Evolutionary conservation across 768 basidiomycete species (phyloP).

Genomic region (Panaeolus cyanescens): DNA sequence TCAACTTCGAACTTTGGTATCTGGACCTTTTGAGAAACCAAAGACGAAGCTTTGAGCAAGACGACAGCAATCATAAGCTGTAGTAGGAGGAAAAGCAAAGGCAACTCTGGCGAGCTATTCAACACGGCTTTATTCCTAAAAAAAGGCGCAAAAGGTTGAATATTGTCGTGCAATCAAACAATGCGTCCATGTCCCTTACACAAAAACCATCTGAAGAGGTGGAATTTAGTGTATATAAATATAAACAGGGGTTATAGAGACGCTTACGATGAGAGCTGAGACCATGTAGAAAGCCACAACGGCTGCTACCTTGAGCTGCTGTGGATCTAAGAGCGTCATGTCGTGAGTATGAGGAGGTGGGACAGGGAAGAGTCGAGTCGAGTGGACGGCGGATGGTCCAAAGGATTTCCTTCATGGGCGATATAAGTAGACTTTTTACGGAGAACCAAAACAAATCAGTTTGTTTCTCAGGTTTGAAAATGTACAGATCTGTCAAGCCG

Average conservation of each 20-base stretch:
- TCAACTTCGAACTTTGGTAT: constrained; percentile 57
- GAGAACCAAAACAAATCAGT: not conserved
- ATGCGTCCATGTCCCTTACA: constrained; percentile 30
- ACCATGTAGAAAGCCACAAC: constrained; percentile 82
- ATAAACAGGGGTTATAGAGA: constrained; percentile 1
- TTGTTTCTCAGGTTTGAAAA: not conserved
- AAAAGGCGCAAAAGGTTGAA: constrained; percentile 8
- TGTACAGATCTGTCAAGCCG: not conserved
- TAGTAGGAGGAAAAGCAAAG: constrained; percentile 65
- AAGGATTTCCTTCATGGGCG: not conserved
- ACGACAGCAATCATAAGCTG: constrained; percentile 72
- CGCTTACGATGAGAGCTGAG: constrained; percentile 70
- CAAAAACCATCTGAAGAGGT: constrained; percentile 50
- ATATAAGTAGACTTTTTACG: not conserved
- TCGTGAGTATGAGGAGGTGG: constrained; percentile 5
- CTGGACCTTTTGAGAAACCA: constrained; percentile 50
- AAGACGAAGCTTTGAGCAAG: constrained; percentile 57
- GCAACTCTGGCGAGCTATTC: constrained; percentile 64
- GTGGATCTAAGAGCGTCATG: constrained; percentile 34
- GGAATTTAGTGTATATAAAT: not conserved
- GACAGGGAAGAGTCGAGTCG: not conserved
- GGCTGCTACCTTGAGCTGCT: constrained; percentile 56
- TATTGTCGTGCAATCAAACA: not conserved
- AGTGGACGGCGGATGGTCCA: not conserved
- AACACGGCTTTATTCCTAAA: constrained; percentile 76